phyloP scores from a whole-genome alignment of 257 asterid species.

The Avicennia marina region DNA sequence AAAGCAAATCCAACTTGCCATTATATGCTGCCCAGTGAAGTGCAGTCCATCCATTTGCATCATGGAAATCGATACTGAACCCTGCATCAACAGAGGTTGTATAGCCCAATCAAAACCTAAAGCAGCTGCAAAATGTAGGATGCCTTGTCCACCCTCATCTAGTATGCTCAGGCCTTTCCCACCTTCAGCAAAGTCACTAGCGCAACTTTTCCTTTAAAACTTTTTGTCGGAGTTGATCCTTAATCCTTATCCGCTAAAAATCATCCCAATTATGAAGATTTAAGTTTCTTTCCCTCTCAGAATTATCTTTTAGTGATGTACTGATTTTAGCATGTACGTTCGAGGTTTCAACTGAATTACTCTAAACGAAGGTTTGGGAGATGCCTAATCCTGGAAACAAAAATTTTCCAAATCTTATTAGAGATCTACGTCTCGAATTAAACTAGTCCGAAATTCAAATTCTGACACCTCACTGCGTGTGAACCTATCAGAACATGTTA shows the following conservation, averaged over 20 bases:
- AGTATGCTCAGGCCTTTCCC: constrained; percentile 71
- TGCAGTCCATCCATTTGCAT: constrained; percentile 88
- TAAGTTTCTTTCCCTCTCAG: constrained; percentile 70
- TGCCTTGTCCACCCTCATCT: constrained; percentile 85
- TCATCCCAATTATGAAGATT: constrained; percentile 37
- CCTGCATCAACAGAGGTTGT: constrained; percentile 70
- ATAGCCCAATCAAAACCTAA: constrained; percentile 90
- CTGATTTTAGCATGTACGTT: constrained; percentile 44
- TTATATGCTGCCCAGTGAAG: constrained; percentile 95
- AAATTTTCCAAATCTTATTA: constrained; percentile 67
- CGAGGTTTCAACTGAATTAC: constrained; percentile 33
- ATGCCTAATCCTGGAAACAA: constrained; percentile 49
- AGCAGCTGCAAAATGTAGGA: constrained; percentile 83
- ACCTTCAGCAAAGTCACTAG: constrained; percentile 73
- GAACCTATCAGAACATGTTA: constrained; percentile 86
- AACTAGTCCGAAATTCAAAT: constrained; percentile 57
- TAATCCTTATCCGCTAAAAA: constrained; percentile 47
- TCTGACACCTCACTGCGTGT: constrained; percentile 96
- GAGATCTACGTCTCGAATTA: constrained; percentile 41
- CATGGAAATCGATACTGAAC: constrained; percentile 77
- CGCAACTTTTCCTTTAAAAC: constrained; percentile 70
- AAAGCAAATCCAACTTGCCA: constrained; percentile 56
- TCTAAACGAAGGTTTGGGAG: constrained; percentile 26
- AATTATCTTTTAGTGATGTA: constrained; percentile 47
- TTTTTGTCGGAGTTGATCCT: constrained; percentile 59